Percentiles rank a stretch among this genome's conserved stretches.
These are phyloP conservation scores for Globisporangium nodosum DNA, from an alignment of 352 stramenopile genomes.

Conservation along the genomic window DNA sequence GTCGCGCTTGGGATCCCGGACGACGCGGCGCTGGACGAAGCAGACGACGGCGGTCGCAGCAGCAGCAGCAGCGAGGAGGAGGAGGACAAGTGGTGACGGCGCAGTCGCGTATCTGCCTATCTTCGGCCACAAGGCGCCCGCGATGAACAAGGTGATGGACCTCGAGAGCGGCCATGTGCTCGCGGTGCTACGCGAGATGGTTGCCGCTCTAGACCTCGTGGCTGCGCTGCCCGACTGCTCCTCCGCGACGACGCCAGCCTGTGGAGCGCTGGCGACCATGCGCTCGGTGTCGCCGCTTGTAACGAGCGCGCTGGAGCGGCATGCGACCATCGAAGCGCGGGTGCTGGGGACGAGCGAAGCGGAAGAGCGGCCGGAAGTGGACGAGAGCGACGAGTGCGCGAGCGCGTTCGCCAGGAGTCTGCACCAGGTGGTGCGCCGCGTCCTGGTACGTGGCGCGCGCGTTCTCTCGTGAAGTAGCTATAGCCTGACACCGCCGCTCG, in stretches of 20 bases:
- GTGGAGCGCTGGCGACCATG: background rate
- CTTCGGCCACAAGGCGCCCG: background rate
- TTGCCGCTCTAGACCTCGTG: conserved; percentile 26
- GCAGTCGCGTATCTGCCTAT: too few relatives aligned
- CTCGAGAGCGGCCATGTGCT: conserved; percentile 33
- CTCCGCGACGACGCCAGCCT: background rate
- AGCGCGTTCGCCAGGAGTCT: conserved; percentile 27
- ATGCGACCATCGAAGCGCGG: conserved; percentile 11
- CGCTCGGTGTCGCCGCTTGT: background rate
- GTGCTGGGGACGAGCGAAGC: conserved; percentile 1
- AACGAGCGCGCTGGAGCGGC: background rate
- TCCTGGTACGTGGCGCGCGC: conserved; percentile 16
- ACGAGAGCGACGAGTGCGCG: conserved; percentile 11
- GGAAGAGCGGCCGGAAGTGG: conserved; percentile 12
- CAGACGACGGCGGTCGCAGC: conserved; percentile 9
- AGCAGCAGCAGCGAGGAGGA: conserved; percentile 15
- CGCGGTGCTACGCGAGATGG: conserved; percentile 26
- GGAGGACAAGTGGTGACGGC: background rate
- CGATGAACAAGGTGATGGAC: conserved; percentile 22
- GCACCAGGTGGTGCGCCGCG: conserved; percentile 16
- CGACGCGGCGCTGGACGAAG: conserved; percentile 18
- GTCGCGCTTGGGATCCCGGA: conserved; percentile 44
- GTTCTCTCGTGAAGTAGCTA: background rate
- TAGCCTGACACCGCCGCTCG: background rate
- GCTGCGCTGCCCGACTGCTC: conserved; percentile 18